Evolutionary conservation across 768 basidiomycete species (phyloP).

Genomic region (Xerocomellus amylosporus): DNA sequence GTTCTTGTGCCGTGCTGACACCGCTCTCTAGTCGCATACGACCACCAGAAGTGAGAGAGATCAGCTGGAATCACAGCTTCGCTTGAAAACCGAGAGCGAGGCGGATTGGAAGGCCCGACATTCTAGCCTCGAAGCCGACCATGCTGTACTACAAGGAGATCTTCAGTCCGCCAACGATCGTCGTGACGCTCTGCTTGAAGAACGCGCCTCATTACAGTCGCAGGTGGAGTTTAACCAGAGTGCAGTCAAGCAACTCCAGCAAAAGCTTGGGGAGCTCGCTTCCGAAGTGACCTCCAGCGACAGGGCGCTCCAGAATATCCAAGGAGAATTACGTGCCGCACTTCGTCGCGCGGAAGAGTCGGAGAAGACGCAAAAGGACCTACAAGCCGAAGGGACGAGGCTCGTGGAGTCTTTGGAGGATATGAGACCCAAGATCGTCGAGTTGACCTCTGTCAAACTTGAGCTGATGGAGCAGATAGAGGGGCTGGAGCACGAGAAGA

Average conservation of each 20-base stretch:
- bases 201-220: conserved; percentile 48
- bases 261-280: conserved; percentile 54
- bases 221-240: conserved; percentile 46
- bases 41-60: conserved; percentile 63
- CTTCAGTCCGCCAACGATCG: conserved; percentile 46
- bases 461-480: conserved; percentile 66
- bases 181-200: conserved; percentile 45
- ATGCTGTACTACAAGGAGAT: conserved; percentile 39
- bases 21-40: conserved; percentile 46
- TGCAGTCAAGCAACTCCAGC: conserved; percentile 51
- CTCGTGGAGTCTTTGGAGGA: conserved; percentile 82
- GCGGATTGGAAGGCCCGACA: conserved; percentile 48
- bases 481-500: conserved; percentile 50
- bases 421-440: conserved; percentile 81
- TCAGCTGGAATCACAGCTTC: conserved; percentile 46
- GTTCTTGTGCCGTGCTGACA: not conserved
- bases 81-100: conserved; percentile 41
- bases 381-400: conserved; percentile 75
- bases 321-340: conserved; percentile 64
- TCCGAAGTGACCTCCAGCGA: conserved; percentile 51
- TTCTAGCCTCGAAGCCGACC: conserved; percentile 43
- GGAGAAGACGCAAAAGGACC: conserved; percentile 64
- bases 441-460: conserved; percentile 69
- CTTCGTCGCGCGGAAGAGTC: conserved; percentile 71
- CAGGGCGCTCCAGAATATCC: conserved; percentile 56